phyloP scores from a whole-genome alignment of 116 monocot species.

The Zostera marina region DNA sequence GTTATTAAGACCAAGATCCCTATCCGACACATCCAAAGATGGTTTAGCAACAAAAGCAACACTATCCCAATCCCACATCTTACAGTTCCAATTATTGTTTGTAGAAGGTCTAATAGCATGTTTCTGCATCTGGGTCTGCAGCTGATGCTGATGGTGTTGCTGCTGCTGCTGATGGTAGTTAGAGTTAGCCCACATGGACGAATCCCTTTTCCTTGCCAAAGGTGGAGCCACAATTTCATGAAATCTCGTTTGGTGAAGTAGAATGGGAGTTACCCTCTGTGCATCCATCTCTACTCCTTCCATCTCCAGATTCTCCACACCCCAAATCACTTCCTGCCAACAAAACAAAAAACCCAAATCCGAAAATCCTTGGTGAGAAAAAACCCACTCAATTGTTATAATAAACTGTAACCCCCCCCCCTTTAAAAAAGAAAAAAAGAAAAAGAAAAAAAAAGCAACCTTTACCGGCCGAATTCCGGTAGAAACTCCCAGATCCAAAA shows the following conservation, averaged over 20 bases:
- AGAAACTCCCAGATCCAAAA: slow-evolving; percentile 2
- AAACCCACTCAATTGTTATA: not conserved
- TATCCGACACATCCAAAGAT: slow-evolving; percentile 3
- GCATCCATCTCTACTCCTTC: slow-evolving; percentile 64
- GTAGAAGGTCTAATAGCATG: slow-evolving; percentile 7
- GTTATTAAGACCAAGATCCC: not conserved
- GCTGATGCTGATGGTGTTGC: slow-evolving; percentile 9
- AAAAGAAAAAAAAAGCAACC: not conserved
- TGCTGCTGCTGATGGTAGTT: slow-evolving; percentile 8
- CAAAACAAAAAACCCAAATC: not conserved
- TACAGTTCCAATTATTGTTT: slow-evolving; percentile 44
- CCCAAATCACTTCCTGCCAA: not conserved
- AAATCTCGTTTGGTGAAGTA: slow-evolving; percentile 39
- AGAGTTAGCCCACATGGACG: slow-evolving; percentile 30
- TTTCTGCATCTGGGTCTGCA: slow-evolving; percentile 21
- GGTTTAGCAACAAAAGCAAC: slow-evolving; percentile 38
- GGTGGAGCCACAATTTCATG: slow-evolving; percentile 18
- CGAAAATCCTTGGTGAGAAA: not conserved
- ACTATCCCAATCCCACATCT: slow-evolving; percentile 82
- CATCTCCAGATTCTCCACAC: slow-evolving; percentile 20
- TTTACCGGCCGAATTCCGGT: too few relatives aligned
- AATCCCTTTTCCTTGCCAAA: slow-evolving; percentile 48
- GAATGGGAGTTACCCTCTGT: slow-evolving; percentile 54
- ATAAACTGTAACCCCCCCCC: not conserved
- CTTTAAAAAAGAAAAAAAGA: not conserved